A percentile compares a stretch with the other conserved stretches of the same genome.
These are phyloP conservation scores for Vigna unguiculata DNA, from an alignment of 306 rosid genomes.

Conservation along the genomic window DNA sequence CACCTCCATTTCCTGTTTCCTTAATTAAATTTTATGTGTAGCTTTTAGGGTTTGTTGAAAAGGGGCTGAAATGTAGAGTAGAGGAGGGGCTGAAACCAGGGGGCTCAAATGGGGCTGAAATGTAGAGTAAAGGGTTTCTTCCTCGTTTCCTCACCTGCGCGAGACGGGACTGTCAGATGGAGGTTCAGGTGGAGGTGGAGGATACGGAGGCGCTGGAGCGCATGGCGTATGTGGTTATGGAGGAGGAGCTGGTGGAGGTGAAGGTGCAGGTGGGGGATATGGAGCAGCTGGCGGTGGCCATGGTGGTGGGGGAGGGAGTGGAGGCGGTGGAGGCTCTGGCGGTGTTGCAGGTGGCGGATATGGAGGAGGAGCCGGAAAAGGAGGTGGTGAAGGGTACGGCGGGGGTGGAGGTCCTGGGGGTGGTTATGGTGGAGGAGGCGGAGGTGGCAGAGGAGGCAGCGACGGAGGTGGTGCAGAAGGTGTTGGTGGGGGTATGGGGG, in stretches of 20 bases:
- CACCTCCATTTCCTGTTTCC: too few relatives aligned
- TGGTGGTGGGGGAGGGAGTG: constrained; percentile 49
- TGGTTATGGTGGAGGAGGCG: constrained; percentile 47
- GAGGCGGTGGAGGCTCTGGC: constrained; percentile 50
- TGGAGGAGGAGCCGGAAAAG: constrained; percentile 49
- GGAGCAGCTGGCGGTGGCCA: constrained; percentile 44
- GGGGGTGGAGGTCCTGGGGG: constrained; percentile 34
- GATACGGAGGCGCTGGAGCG: constrained; percentile 45
- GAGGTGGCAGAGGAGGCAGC: constrained; percentile 44
- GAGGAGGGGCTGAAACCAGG: too few relatives aligned
- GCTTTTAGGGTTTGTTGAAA: too few relatives aligned
- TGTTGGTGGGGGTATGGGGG: constrained; percentile 47
- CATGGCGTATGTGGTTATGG: constrained; percentile 52
- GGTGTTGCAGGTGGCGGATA: constrained; percentile 46
- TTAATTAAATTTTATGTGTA: too few relatives aligned
- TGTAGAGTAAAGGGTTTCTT: too few relatives aligned
- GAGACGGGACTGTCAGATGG: too few relatives aligned
- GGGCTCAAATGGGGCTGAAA: too few relatives aligned
- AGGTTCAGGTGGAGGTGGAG: constrained; percentile 34
- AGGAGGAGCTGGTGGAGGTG: constrained; percentile 59
- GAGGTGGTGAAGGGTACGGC: constrained; percentile 57
- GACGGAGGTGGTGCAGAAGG: constrained; percentile 45
- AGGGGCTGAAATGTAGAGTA: too few relatives aligned
- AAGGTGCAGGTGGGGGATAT: constrained; percentile 51
- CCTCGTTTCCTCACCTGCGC: too few relatives aligned